Conservation (phyloP, 1,139 yeast genomes). For the Sugiyamaella castrensis region DNA sequence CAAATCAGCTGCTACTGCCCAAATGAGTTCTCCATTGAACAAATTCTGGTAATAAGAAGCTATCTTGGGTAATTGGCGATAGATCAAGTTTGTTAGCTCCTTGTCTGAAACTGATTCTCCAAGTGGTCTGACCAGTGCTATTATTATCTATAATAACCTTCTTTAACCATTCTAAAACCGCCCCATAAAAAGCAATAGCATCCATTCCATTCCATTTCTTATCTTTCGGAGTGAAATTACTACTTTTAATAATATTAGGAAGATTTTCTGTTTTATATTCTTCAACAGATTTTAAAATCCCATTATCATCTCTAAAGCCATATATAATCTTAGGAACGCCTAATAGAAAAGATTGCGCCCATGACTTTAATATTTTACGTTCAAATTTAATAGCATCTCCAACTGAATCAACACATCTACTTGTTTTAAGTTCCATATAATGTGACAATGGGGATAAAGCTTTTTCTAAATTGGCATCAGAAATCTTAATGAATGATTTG, state of each 20-base stretch:
- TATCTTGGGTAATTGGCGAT: conserved; percentile 38
- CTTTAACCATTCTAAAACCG: conserved; percentile 73
- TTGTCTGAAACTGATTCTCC: conserved; percentile 45
- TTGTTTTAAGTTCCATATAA: conserved; percentile 83
- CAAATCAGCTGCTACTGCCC: background rate
- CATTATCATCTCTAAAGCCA: conserved; percentile 79
- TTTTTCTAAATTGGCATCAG: background rate
- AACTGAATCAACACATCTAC: conserved; percentile 51
- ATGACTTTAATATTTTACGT: conserved; percentile 65
- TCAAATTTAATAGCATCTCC: conserved; percentile 63
- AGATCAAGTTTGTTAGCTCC: conserved; percentile 42
- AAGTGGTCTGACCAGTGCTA: conserved; percentile 46
- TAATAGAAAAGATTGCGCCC: conserved; percentile 92
- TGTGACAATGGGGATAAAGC: conserved; percentile 50
- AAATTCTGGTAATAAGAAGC: conserved; percentile 54
- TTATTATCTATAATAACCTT: conserved; percentile 50
- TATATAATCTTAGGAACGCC: conserved; percentile 77
- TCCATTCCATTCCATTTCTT: conserved; percentile 63
- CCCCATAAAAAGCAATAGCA: conserved; percentile 82
- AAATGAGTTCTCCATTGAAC: conserved; percentile 53
- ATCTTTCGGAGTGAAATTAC: conserved; percentile 33
- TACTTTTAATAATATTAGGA: conserved; percentile 53
- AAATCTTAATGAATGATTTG: too few relatives aligned
- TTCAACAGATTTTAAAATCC: conserved; percentile 64
- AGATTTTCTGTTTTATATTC: conserved; percentile 73